Evolutionary conservation across 371 early-diverging fungal species (phyloP), one percentile per base, ranked within the genome.

Genomic region (Mortierella sp.): DNA sequence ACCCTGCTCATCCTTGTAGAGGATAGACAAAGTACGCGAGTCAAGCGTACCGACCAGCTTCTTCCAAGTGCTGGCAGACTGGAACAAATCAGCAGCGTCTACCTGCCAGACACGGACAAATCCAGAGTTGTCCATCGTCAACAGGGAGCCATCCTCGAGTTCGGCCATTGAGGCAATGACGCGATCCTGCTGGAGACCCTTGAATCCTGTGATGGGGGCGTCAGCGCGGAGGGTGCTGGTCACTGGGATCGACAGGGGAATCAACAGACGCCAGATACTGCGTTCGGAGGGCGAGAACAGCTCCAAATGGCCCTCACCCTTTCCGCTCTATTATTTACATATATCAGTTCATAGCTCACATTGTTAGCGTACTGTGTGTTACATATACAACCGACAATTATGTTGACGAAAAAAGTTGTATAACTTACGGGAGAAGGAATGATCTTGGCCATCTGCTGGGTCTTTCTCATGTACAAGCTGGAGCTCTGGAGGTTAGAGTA

Each of bases 101-200:
- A 93, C 90, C 84, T 96, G 96, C 93, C 94, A 95, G 24, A 96
- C 89, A 43, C 94, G 91, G 27, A 92, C 93, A 43, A 89, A 88
- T 54, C 95, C 95, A 75, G 90, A 81, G 77, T 89, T 92, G 74
- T 95, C 95, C 90, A 94, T 90, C 1, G 94, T 94, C 56, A 94
- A 89, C 43, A 96, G 81, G 24, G 91, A 83, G 6, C 95, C 95
- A 71, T 94, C 90, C n/a, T 88, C 71, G 10, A 95, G 88, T 76
- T 96, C 96, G 8, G 91, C 85, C 90, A 95, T 89, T 44, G 90
- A 88, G 16, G 92, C 93, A 5, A 84, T 91, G 32, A 81, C 77
- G 32, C 92, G 88, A 11, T 92, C 92, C 4, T 91, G 84, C 70
- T 92, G 91, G 74, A 90, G 89, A 1, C 90, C 88, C 46, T 88